Percentiles rank a stretch among this genome's conserved stretches.
phyloP scores from a whole-genome alignment of 1,284 basidiomycete species.

The Xanthoconium separans region DNA sequence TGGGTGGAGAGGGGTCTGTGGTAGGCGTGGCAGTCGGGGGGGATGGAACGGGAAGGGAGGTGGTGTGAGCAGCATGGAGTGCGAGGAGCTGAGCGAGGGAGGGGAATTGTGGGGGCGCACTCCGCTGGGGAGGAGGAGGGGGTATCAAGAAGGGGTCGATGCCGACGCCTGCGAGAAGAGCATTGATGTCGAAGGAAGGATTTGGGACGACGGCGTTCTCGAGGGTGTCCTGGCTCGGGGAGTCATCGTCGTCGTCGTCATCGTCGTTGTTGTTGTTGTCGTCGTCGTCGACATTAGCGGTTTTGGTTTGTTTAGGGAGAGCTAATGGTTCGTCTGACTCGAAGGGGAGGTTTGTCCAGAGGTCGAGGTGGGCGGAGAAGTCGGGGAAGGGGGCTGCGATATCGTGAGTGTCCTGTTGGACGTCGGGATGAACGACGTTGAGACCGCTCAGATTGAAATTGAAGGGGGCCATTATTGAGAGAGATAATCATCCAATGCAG shows the following conservation, averaged over 20 bases:
- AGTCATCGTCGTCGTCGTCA: slow-evolving; percentile 25
- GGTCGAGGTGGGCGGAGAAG: slow-evolving; percentile 74
- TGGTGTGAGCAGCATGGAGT: slow-evolving; percentile 44
- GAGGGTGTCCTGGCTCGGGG: background rate
- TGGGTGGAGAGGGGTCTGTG: slow-evolving; percentile 5
- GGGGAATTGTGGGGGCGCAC: slow-evolving; percentile 23
- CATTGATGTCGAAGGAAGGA: slow-evolving; percentile 50
- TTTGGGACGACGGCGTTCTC: slow-evolving; percentile 36
- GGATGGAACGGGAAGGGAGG: slow-evolving; percentile 21
- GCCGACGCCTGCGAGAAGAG: slow-evolving; percentile 60
- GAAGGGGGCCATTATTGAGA: slow-evolving; percentile 43
- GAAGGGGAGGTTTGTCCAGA: slow-evolving; percentile 83
- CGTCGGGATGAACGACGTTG: slow-evolving; percentile 68
- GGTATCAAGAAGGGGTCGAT: slow-evolving; percentile 54
- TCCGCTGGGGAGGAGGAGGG: slow-evolving; percentile 16
- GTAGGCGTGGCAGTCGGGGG: slow-evolving; percentile 21
- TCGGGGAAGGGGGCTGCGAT: slow-evolving; percentile 66
- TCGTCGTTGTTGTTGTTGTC: slow-evolving; percentile 49
- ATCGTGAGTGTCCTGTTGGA: slow-evolving; percentile 52
- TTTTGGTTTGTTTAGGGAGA: slow-evolving; percentile 30
- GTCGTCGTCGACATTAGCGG: slow-evolving; percentile 31
- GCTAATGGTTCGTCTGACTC: slow-evolving; percentile 66
- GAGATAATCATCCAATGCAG: slow-evolving; percentile 14
- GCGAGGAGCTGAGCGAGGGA: slow-evolving; percentile 68
- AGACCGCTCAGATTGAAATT: slow-evolving; percentile 72